Base-by-base conservation (phyloP, 2,329 filamentous ascomycete species). In the Hypoxylon sp. region DNA sequence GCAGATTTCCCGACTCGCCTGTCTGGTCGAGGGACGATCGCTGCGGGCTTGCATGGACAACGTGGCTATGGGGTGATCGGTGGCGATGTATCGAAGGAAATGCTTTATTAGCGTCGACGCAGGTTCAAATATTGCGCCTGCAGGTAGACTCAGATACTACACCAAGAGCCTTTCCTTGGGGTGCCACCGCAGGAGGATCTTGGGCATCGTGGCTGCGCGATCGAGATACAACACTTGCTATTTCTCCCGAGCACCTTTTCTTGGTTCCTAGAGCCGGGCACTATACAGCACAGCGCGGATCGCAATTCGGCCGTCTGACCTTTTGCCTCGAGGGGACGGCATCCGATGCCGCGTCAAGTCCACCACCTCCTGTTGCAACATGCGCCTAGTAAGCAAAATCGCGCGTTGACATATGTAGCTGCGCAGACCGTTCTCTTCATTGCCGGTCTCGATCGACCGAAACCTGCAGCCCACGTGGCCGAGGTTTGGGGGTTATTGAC, bases 111-210 rank as follows among this genome's bases (percentile, higher is more conserved):
- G n/a, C 29, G 20, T 18, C 23, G 45, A 38, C 10, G 23, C 29
- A 49, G 43, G 37, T 40, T 43, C n/a, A 31, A 29, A 45, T 57
- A 37, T 46, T 33, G 48, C 26, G 21, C 18, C 21, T 42, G 31
- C 31, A 35, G 31, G 31, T 35, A 5, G n/a, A 8, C 15, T 15
- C 24, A 43, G 18, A 52, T 41, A 49, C 24, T 29, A 40, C 48
- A 26, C 11, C 11, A 46, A 23, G 27, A 40, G 17, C 11, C 29
- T 9, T 31, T 26, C 37, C 47, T 18, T 27, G 17, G n/a, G 11
- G 58, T 62, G 58, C 26, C 58, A 62, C 58, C 17, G 50, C 58
- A 62, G 58, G 51, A 62, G 58, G 58, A 62, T 62, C 54, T 42
- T 37, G 45, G 20, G 48, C 48, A 55, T 33, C 8, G 20, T 21